phyloP scores from a whole-genome alignment of 306 rosid genomes.

The Cucumis hystrix region DNA sequence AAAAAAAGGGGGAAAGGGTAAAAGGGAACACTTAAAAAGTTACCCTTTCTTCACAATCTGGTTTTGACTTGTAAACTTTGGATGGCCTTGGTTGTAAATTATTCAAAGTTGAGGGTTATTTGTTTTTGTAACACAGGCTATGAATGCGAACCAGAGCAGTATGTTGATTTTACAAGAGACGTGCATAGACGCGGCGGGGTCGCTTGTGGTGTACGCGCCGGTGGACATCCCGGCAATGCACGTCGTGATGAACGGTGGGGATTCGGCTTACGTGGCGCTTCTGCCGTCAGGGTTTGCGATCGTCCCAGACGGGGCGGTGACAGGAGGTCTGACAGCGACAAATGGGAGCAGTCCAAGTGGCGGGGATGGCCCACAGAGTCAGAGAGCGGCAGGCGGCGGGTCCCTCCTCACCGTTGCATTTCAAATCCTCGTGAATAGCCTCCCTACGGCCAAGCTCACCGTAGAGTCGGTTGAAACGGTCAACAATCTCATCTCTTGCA shows the following conservation, averaged over 20 bases:
- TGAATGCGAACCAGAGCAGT: conserved; percentile 86
- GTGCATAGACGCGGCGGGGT: conserved; percentile 82
- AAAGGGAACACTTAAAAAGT: not conserved
- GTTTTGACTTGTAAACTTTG: not conserved
- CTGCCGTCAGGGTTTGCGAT: conserved; percentile 78
- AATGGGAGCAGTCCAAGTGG: not conserved
- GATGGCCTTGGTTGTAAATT: not conserved
- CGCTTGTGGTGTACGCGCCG: conserved; percentile 97
- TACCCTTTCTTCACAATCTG: not conserved
- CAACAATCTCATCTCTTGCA: conserved; percentile 38
- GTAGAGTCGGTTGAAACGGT: conserved; percentile 56
- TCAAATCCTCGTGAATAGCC: conserved; percentile 41
- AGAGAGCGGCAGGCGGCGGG: conserved; percentile 27
- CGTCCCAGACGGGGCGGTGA: conserved; percentile 72
- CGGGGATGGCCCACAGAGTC: conserved; percentile 9
- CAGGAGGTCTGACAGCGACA: not conserved
- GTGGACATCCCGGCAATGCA: conserved; percentile 98
- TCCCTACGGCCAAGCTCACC: conserved; percentile 38
- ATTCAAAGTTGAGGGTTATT: not conserved
- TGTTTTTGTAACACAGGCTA: conserved; percentile 30
- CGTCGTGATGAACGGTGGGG: conserved; percentile 93
- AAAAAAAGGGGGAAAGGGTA: too few relatives aligned
- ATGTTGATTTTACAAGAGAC: conserved; percentile 94
- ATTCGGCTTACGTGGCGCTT: conserved; percentile 87
- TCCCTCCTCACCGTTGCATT: conserved; percentile 55